Conservation (phyloP, 2,329 filamentous ascomycete genomes). For the Penicillium sp. region DNA sequence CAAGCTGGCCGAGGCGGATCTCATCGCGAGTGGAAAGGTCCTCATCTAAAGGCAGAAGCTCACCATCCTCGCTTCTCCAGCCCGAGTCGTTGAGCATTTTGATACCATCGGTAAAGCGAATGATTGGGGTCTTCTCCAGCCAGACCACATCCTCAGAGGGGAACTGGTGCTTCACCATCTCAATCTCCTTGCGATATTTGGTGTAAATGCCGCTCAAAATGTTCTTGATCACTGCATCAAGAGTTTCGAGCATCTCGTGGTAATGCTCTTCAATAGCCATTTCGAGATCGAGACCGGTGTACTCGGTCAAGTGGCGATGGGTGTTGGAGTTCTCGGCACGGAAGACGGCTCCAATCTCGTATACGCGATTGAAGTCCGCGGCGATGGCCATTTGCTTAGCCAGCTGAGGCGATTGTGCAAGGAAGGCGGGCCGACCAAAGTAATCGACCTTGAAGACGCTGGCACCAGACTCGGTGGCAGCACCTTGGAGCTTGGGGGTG, state of each 20-base stretch:
- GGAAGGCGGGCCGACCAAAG: slow-evolving; percentile 80
- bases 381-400: slow-evolving; percentile 92
- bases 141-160: slow-evolving; percentile 84
- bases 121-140: slow-evolving; percentile 78
- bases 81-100: slow-evolving; percentile 76
- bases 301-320: slow-evolving; percentile 89
- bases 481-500: slow-evolving; percentile 85
- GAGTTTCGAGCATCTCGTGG: slow-evolving; percentile 75
- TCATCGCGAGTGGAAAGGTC: slow-evolving; percentile 84
- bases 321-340: slow-evolving; percentile 95
- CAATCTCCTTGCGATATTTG: slow-evolving; percentile 68
- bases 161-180: slow-evolving; percentile 77
- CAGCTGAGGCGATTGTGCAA: slow-evolving; percentile 87
- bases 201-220: slow-evolving; percentile 72
- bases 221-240: slow-evolving; percentile 77
- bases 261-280: slow-evolving; percentile 90
- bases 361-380: slow-evolving; percentile 83
- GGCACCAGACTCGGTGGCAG: slow-evolving; percentile 85
- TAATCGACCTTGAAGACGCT: slow-evolving; percentile 92
- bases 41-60: slow-evolving; percentile 67
- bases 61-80: slow-evolving; percentile 74
- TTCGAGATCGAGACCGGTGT: slow-evolving; percentile 87
- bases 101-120: slow-evolving; percentile 76
- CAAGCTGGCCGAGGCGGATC: slow-evolving; percentile 76
- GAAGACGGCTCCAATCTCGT: slow-evolving; percentile 87